Conservation (phyloP, 2,329 filamentous ascomycete genomes). For the Fusarium pseudograminearum region DNA sequence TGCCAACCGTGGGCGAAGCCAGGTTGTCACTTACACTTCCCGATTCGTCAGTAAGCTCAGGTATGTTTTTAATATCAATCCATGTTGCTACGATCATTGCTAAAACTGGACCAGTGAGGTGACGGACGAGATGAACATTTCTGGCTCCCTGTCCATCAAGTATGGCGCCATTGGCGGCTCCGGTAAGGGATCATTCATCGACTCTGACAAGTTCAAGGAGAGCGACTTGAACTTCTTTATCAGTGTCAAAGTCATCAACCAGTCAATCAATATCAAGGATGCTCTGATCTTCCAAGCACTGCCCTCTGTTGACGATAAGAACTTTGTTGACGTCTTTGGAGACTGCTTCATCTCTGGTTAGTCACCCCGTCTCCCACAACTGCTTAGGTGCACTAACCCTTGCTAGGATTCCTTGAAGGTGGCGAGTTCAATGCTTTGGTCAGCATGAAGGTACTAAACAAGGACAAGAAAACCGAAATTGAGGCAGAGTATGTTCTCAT, state of each 20-base stretch:
- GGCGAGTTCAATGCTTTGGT: slow-evolving; percentile 5
- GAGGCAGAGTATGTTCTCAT: background rate
- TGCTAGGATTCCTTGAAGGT: background rate
- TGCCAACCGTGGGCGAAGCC: background rate
- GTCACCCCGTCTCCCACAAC: accelerated
- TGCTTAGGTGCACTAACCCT: background rate
- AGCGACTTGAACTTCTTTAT: slow-evolving; percentile 6
- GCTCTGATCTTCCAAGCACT: background rate
- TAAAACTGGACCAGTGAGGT: background rate
- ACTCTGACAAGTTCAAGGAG: background rate
- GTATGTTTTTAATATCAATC: background rate
- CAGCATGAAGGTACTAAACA: slow-evolving; percentile 5
- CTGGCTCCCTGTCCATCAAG: background rate
- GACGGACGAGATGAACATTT: background rate
- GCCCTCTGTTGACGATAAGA: background rate
- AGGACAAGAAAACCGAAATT: background rate
- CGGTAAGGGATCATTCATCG: background rate
- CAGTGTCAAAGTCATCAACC: slow-evolving; percentile 7
- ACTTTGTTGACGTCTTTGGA: background rate
- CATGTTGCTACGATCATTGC: background rate
- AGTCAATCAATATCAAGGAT: slow-evolving; percentile 7
- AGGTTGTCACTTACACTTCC: background rate
- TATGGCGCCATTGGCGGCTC: background rate
- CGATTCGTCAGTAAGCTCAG: slow-evolving; percentile 3
- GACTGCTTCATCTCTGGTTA: background rate